A percentile compares a stretch with the other conserved stretches of the same genome.
Evolutionary conservation across 225 moss, liverwort and hornwort species (phyloP).

Genomic region (Bryoerythrophyllum caledonicum): DNA sequence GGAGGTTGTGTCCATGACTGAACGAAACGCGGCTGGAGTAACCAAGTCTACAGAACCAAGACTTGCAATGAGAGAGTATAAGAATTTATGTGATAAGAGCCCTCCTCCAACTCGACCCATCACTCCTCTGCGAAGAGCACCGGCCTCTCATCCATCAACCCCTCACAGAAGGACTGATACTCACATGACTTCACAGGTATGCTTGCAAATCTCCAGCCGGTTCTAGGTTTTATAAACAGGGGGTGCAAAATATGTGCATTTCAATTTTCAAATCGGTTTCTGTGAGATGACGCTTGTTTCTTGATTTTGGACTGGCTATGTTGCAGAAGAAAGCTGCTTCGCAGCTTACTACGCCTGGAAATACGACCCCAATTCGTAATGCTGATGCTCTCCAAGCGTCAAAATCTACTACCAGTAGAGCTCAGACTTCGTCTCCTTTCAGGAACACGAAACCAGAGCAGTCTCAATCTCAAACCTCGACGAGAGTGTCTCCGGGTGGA

Average conservation of each 20-base stretch:
- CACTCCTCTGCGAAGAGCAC: constrained; percentile 10
- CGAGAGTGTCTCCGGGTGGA: constrained; percentile 27
- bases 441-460: too few species aligned
- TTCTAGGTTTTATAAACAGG: too few species aligned
- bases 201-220: too few species aligned
- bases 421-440: constrained; percentile 15
- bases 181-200: constrained; percentile 20
- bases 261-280: background rate
- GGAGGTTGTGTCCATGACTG: constrained; percentile 29
- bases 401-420: constrained; percentile 2
- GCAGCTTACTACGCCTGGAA: constrained; percentile 15
- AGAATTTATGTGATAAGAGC: background rate
- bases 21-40: constrained; percentile 7
- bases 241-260: too few species aligned
- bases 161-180: constrained; percentile 20
- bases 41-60: constrained; percentile 15
- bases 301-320: background rate
- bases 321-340: constrained; percentile 33
- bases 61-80: background rate
- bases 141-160: too few species aligned
- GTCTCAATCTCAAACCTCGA: constrained; percentile 6
- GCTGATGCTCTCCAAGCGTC: constrained; percentile 1
- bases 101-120: constrained; percentile 15
- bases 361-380: constrained; percentile 4
- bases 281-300: background rate